phyloP scores from a whole-genome alignment of 2,329 filamentous ascomycete species.

The Penicillium occitanis region DNA sequence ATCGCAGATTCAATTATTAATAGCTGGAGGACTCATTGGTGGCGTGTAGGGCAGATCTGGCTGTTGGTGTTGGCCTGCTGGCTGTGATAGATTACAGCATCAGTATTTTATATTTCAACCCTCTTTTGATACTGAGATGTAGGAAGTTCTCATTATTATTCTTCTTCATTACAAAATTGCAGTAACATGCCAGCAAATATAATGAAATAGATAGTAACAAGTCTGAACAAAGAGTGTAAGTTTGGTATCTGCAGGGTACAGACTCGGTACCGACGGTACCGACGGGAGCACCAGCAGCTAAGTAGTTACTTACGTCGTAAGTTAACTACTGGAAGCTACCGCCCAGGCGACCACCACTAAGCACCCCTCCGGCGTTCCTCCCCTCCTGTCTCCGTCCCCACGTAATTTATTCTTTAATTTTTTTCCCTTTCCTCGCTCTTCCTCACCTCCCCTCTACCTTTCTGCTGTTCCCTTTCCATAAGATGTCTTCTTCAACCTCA shows the following conservation, averaged over 20 bases:
- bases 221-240: neutral
- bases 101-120: neutral
- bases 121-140: neutral
- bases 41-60: neutral
- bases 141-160: neutral
- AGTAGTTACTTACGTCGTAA: no score
- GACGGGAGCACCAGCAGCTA: neutral
- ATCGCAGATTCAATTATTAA: neutral
- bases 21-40: neutral
- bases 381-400: constrained; percentile 18
- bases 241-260: neutral
- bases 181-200: neutral
- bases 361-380: constrained; percentile 3
- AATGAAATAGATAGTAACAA: neutral
- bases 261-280: neutral
- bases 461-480: constrained; percentile 27
- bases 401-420: constrained; percentile 22
- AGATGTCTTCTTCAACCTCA: constrained; percentile 39
- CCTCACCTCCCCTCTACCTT: constrained; percentile 21
- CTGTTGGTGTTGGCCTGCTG: neutral
- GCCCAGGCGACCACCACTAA: constrained; percentile 7
- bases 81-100: neutral
- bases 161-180: neutral
- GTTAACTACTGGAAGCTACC: neutral
- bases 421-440: constrained; percentile 19